A percentile compares a stretch with the other conserved stretches of the same genome.
Conservation (phyloP, 2,329 filamentous ascomycete genomes). For the Blastomyces emzantsi region DNA sequence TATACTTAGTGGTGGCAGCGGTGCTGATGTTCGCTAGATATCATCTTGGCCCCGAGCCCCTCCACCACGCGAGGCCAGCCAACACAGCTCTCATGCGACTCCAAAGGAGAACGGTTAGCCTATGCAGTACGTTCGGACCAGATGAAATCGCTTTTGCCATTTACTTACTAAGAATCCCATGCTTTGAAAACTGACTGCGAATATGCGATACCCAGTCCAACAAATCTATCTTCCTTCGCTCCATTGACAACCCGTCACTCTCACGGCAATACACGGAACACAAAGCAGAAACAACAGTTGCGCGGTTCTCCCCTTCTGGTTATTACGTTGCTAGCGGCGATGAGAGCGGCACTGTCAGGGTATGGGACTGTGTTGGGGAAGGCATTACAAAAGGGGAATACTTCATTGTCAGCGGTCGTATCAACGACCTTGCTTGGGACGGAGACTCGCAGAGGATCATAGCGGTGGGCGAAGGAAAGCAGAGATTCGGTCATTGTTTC, state of each 20-base stretch:
- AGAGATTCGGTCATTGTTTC: conserved; percentile 88
- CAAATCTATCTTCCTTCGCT: conserved; percentile 93
- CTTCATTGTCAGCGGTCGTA: conserved; percentile 82
- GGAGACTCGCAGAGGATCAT: conserved; percentile 95
- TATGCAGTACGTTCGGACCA: conserved; percentile 60
- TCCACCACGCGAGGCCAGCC: conserved; percentile 76
- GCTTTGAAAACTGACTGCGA: background rate
- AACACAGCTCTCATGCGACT: conserved; percentile 77
- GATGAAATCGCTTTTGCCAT: background rate
- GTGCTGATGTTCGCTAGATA: conserved; percentile 39
- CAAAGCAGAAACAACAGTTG: conserved; percentile 79
- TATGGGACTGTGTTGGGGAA: conserved; percentile 83
- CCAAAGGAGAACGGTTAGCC: conserved; percentile 82
- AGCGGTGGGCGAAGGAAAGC: conserved; percentile 88
- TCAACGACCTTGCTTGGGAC: conserved; percentile 97
- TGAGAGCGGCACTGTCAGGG: conserved; percentile 68
- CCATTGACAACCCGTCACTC: conserved; percentile 77
- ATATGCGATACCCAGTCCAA: conserved; percentile 54
- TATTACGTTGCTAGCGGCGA: conserved; percentile 95
- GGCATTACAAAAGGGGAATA: conserved; percentile 92
- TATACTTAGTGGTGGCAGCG: background rate
- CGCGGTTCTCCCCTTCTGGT: conserved; percentile 85
- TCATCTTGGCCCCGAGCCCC: conserved; percentile 77
- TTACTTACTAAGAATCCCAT: conserved; percentile 2
- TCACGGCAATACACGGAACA: conserved; percentile 90